Percentiles rank a stretch among this genome's conserved stretches.
These are phyloP conservation scores for Sclerotinia trifoliorum DNA, from an alignment of 2,329 filamentous ascomycete genomes.

Conservation along the genomic window DNA sequence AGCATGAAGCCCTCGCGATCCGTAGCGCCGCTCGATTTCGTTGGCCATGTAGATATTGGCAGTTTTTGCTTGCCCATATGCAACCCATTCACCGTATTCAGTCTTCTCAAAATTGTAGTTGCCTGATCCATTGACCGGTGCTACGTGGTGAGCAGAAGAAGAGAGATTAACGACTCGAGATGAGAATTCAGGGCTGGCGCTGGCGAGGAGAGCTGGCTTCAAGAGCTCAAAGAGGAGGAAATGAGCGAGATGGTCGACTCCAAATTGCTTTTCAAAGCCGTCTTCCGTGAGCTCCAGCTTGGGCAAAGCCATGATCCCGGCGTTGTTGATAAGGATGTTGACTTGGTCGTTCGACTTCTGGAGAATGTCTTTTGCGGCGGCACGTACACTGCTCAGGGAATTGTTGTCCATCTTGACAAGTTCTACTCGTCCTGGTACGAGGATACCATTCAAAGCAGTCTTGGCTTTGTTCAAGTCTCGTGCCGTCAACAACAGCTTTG, in stretches of 20 bases:
- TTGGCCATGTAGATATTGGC: slow-evolving; percentile 10
- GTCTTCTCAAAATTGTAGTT: slow-evolving; percentile 1
- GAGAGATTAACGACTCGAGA: slow-evolving; percentile 21
- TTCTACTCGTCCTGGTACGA: background rate
- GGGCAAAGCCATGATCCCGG: slow-evolving; percentile 19
- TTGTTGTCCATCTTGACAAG: background rate
- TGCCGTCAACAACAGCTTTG: background rate
- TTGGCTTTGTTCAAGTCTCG: background rate
- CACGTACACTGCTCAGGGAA: background rate
- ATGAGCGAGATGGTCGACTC: slow-evolving; percentile 52
- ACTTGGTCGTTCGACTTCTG: slow-evolving; percentile 26
- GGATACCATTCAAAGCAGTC: background rate
- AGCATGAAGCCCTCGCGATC: background rate
- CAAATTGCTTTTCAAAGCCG: slow-evolving; percentile 51
- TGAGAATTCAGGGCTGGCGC: slow-evolving; percentile 22
- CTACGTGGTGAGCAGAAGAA: background rate
- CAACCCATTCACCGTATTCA: background rate
- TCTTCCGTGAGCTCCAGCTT: slow-evolving; percentile 43
- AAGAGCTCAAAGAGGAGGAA: slow-evolving; percentile 54
- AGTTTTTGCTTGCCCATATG: background rate
- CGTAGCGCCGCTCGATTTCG: slow-evolving; percentile 8
- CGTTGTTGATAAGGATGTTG: slow-evolving; percentile 1
- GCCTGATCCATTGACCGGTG: background rate
- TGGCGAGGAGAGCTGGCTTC: slow-evolving; percentile 44
- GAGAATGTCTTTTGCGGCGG: background rate